phyloP scores from a whole-genome alignment of 805 yeast genomes.

The Cyberlindnera mississippiensis region DNA sequence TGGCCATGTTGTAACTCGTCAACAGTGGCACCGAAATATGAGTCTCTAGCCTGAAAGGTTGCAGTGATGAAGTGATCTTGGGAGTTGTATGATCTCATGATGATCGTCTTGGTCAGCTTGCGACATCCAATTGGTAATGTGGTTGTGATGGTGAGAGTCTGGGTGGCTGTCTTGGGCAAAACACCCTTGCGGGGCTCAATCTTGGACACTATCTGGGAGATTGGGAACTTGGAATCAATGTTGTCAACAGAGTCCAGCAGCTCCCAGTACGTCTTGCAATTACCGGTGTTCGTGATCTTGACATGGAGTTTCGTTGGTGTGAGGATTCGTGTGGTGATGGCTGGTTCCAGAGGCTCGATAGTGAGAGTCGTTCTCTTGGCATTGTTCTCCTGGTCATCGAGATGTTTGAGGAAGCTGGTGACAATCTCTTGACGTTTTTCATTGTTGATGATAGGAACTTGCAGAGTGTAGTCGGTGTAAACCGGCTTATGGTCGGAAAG shows the following conservation, averaged over 20 bases:
- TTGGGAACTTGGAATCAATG: constrained; percentile 18
- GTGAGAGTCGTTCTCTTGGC: constrained; percentile 37
- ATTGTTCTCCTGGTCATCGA: constrained; percentile 42
- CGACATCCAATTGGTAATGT: constrained; percentile 28
- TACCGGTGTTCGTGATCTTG: constrained; percentile 35
- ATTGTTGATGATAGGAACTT: constrained; percentile 35
- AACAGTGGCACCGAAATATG: constrained; percentile 31
- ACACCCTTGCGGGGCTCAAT: constrained; percentile 29
- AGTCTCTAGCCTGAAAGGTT: constrained; percentile 22
- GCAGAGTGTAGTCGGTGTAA: constrained; percentile 32
- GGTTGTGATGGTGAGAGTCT: constrained; percentile 20
- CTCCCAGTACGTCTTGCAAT: constrained; percentile 36
- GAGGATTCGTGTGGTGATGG: constrained; percentile 22
- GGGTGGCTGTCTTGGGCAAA: constrained; percentile 28
- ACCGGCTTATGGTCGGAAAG: constrained; percentile 60
- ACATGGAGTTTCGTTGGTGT: constrained; percentile 25
- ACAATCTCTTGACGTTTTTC: constrained; percentile 33
- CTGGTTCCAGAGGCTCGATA: constrained; percentile 34
- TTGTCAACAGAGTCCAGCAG: constrained; percentile 31
- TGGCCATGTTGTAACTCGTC: constrained; percentile 27
- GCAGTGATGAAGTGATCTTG: constrained; percentile 32
- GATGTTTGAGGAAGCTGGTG: constrained; percentile 34
- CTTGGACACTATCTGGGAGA: constrained; percentile 18
- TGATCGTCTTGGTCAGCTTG: constrained; percentile 22
- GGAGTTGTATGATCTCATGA: constrained; percentile 27